Percentiles rank a stretch among this genome's conserved stretches.
Conservation (phyloP, 2,329 filamentous ascomycete species). For the Xylariaceae sp. region DNA sequence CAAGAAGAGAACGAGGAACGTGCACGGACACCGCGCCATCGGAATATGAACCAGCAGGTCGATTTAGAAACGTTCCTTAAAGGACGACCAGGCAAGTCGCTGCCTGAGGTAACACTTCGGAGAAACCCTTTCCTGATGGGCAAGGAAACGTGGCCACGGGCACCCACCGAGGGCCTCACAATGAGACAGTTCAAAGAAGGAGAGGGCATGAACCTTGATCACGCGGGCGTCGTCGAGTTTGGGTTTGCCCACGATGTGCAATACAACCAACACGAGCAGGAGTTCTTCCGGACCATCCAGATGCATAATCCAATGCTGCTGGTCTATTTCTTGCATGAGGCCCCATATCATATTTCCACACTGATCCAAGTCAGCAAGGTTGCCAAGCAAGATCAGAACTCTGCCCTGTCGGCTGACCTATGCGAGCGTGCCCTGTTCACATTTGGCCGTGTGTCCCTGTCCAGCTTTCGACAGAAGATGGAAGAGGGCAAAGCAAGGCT, state of each 20-base stretch:
- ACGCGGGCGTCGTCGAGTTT: slow-evolving; percentile 62
- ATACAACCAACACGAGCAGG: slow-evolving; percentile 69
- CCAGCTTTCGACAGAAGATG: slow-evolving; percentile 71
- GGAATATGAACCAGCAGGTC: slow-evolving; percentile 36
- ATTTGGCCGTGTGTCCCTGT: slow-evolving; percentile 83
- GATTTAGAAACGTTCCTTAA: slow-evolving; percentile 53
- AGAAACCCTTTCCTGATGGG: slow-evolving; percentile 82
- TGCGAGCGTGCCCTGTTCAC: slow-evolving; percentile 88
- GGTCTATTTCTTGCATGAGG: slow-evolving; percentile 65
- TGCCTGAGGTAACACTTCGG: slow-evolving; percentile 66
- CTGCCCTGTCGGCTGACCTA: slow-evolving; percentile 77
- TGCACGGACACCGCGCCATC: slow-evolving; percentile 14
- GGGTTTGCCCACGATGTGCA: slow-evolving; percentile 66
- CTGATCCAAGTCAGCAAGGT: slow-evolving; percentile 92
- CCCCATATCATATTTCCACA: slow-evolving; percentile 88
- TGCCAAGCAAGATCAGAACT: slow-evolving; percentile 85
- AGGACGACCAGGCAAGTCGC: slow-evolving; percentile 53
- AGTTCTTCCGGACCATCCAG: slow-evolving; percentile 76
- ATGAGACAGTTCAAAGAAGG: slow-evolving; percentile 59
- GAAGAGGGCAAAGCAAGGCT: slow-evolving; percentile 74
- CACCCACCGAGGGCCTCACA: slow-evolving; percentile 71
- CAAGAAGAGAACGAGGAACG: slow-evolving; percentile 44
- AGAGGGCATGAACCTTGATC: slow-evolving; percentile 27
- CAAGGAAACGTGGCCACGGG: slow-evolving; percentile 80
- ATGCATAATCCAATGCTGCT: slow-evolving; percentile 78